A percentile compares a stretch with the other conserved stretches of the same genome.
phyloP scores from a whole-genome alignment of 257 asterid species.

The Jacaranda mimosifolia region DNA sequence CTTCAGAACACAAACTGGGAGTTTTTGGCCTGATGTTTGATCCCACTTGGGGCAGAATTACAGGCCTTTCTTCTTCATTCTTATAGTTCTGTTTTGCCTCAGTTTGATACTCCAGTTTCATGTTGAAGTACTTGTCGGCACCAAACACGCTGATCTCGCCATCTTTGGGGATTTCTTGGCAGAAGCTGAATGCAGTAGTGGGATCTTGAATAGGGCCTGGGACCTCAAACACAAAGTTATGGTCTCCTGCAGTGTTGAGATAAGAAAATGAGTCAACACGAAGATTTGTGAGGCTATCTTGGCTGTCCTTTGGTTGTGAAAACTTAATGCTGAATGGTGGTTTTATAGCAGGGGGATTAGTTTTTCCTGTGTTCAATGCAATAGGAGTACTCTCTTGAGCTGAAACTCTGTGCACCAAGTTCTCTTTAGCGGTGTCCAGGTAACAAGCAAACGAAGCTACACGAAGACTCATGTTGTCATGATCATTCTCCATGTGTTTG shows the following conservation, averaged over 20 bases:
- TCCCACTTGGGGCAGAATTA: conserved; percentile 18
- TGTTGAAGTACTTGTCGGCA: conserved; percentile 88
- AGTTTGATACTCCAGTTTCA: conserved; percentile 54
- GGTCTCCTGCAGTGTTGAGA: conserved; percentile 48
- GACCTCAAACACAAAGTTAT: conserved; percentile 50
- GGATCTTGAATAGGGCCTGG: conserved; percentile 57
- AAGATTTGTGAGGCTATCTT: conserved; percentile 27
- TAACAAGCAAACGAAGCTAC: conserved; percentile 87
- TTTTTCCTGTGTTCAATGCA: conserved; percentile 27
- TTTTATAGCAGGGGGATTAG: conserved; percentile 33
- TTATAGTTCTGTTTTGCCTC: not conserved
- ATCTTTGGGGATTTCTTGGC: conserved; percentile 48
- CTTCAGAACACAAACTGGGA: conserved; percentile 59
- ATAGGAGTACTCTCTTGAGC: conserved; percentile 50
- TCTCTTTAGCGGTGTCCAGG: conserved; percentile 67
- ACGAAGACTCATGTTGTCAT: conserved; percentile 56
- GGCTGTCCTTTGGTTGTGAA: conserved; percentile 4
- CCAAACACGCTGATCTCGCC: conserved; percentile 73
- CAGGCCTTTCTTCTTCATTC: not conserved
- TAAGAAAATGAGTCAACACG: conserved; percentile 52
- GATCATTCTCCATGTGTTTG: conserved; percentile 57
- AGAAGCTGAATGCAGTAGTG: conserved; percentile 49
- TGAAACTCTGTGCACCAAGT: conserved; percentile 47
- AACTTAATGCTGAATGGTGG: conserved; percentile 47
- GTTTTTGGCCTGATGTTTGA: conserved; percentile 40